Base-by-base conservation (phyloP, 1,139 yeast genomes). In the Yamadazyma friedrichii region DNA sequence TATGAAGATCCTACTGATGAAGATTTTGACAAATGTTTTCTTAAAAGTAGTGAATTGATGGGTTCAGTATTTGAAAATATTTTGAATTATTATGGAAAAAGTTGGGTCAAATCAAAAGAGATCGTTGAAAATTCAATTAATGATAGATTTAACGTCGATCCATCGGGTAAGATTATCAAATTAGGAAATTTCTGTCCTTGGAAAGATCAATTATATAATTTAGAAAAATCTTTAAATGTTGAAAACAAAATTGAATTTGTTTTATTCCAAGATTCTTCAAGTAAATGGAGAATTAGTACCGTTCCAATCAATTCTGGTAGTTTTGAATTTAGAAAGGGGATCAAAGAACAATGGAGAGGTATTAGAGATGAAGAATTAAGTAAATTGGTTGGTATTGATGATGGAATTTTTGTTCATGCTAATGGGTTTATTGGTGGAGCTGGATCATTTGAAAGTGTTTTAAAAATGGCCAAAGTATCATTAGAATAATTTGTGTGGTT, bases 361-460 rank as follows among this genome's bases (percentile, higher is more conserved):
- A 69, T 91, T 39, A 80, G 98, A 58, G 98, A 93, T 59, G 91
- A 85, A 27, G 86, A 74, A 34, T 74, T 93, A 54, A 79, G 86
- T 48, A 71, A 82, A 49, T 67, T 76, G 52, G 70, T 89, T 30
- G 96, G 95, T 15, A 78, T 93, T 43, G 81, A 79, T 15, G 96
- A 88, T 3, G 87, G 96, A 59, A 81, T 91, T 26, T 93, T 93
- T 60, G 81, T 94, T 42, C 99, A 93, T 55, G 97, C 98, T 34
- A 88, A 96, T 35, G 98, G 99, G 0, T 93, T 93, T 65, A 93
- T 93, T 59, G 98, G 98, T 29, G 99, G 99, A 40, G 88, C 94
- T 46, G 74, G 82, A 57, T 75, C 95, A 26, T 69, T 74, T 51
- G 97, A 88, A 39, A 86, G 86, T 20, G 98, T 85, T 13, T 62